Evolutionary conservation across 1,284 basidiomycete species (phyloP), one percentile per base, ranked within the genome.

Genomic region (Moniliophthora roreri): DNA sequence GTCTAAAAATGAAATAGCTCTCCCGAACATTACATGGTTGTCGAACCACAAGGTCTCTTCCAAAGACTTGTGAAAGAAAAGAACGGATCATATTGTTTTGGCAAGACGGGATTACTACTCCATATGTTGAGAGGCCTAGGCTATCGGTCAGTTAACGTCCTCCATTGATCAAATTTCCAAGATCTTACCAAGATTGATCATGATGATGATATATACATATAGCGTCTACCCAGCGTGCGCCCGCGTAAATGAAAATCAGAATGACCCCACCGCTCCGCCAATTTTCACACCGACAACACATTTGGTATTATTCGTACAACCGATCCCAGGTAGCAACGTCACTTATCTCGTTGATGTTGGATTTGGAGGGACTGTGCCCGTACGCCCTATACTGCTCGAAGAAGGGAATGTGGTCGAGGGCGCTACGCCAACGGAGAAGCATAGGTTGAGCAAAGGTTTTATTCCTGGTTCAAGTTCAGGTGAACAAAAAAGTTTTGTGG

Each of bases 241-340:
- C 6, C 44, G 44, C 13, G 16, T 46, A 11, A 46, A 46, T 15
- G 11, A 46, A 18, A 55, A 51, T 37, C 36, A 34, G 23, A 44
- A 26, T 2, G 18, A 72, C 69, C 34, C 42, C 63, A 57, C 18
- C 69, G 69, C 51, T 37, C 63, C 8, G 64, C 54, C 34, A 24
- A 44, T 62, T 52, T 23, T 54, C 62, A 32, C 62, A 57, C 42
- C 48, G 13, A 37, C 50, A 7, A 38, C 57, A 11, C 74, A 75
- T 53, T 64, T 72, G 59, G 60, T 74, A 20, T 54, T 73, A 6
- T 67, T 77, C 24, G 71, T 74, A 4, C 73, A 77, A 53, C 71
- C 71, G 11, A 3, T 61, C 51, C 15, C 57, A 53, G 61, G 63
- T 32, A 66, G 62, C 38, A 69, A 66, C 50, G 50, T 58, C 37